Conservation (phyloP, 1,139 yeast species). For the Candida sanyaensis region DNA sequence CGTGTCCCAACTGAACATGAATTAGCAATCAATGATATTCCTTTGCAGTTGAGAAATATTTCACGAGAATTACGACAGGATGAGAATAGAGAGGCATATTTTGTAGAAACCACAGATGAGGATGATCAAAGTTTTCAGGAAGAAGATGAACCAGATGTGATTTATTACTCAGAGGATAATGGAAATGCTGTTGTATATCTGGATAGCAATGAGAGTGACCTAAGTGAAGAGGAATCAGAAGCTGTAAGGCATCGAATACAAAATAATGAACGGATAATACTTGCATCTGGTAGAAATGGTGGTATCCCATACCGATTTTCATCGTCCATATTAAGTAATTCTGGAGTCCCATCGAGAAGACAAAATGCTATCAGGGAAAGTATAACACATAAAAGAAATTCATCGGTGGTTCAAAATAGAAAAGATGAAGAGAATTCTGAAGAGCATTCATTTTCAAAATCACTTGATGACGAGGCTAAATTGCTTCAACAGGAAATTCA, state of each 20-base stretch:
- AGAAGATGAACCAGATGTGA: constrained; percentile 11
- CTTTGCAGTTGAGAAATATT: constrained; percentile 14
- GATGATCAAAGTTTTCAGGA: constrained; percentile 15
- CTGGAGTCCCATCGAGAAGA: constrained; percentile 19
- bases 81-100: constrained; percentile 12
- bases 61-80: constrained; percentile 12
- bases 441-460: constrained; percentile 1
- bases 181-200: constrained; percentile 1
- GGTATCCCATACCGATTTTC: constrained; percentile 1
- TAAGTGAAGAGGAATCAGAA: constrained; percentile 13
- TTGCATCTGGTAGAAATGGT: constrained; percentile 27
- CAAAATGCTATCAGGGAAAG: constrained; percentile 23
- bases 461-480: constrained; percentile 14
- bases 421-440: background rate
- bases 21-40: constrained; percentile 10
- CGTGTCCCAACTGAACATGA: constrained; percentile 7
- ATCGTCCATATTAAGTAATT: constrained; percentile 1
- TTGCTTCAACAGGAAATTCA: constrained; percentile 14
- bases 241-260: constrained; percentile 18
- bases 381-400: constrained; percentile 2
- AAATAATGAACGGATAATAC: constrained; percentile 25
- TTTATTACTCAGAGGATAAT: constrained; percentile 8
- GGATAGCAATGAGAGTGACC: constrained; percentile 11
- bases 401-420: constrained; percentile 1
- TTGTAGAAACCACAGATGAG: constrained; percentile 12